These are phyloP conservation scores for Ulota crispa DNA, from an alignment of 225 moss, liverwort and hornwort species.

Conservation along the genomic window DNA sequence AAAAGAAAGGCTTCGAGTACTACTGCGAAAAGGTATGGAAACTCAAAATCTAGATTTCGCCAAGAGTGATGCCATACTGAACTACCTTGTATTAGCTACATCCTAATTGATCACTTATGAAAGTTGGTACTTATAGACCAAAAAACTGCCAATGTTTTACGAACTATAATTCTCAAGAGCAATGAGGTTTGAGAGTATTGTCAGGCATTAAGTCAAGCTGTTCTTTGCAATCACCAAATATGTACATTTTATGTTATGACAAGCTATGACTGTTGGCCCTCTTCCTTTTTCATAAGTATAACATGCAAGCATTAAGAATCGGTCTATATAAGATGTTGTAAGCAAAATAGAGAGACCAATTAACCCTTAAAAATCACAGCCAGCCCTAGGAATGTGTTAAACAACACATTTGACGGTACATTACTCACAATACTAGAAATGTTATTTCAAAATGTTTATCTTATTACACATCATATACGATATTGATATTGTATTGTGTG, in stretches of 20 bases:
- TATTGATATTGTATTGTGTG: background rate
- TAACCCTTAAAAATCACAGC: background rate
- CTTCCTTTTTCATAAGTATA: background rate
- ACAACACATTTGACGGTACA: background rate
- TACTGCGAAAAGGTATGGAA: conserved; percentile 43
- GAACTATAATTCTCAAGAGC: background rate
- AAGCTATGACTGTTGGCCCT: background rate
- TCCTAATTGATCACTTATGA: background rate
- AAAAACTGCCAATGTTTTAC: background rate
- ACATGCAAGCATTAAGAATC: background rate
- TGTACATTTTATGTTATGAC: too few relatives aligned
- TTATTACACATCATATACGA: background rate
- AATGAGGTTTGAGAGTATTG: too few relatives aligned
- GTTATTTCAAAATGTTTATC: accelerated
- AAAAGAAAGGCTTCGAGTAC: conserved; percentile 46
- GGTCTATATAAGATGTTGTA: background rate
- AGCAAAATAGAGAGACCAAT: background rate
- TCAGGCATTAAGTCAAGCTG: too few relatives aligned
- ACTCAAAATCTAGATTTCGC: background rate
- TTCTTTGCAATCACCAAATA: too few relatives aligned
- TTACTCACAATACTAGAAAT: background rate
- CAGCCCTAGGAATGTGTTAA: background rate
- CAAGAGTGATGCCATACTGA: background rate
- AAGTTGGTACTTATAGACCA: background rate
- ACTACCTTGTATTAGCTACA: background rate